Evolutionary conservation across 2,329 filamentous ascomycete species (phyloP).

Genomic region (Aspergillus fijiensis): DNA sequence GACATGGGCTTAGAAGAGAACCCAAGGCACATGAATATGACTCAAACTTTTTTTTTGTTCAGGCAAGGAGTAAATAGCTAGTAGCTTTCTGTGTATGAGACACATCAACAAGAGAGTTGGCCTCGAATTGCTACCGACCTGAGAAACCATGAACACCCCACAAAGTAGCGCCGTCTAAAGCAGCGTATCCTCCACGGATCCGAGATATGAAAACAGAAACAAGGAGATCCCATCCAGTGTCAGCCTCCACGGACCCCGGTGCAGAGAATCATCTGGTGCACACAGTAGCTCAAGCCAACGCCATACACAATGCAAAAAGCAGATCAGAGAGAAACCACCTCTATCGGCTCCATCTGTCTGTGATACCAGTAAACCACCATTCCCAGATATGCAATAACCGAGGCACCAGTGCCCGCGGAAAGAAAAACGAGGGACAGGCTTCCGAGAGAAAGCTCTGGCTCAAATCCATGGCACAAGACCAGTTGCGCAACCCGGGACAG

Average conservation of each 20-base stretch:
- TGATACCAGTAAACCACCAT: constrained; percentile 21
- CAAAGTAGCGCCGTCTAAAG: constrained; percentile 36
- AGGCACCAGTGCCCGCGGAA: constrained; percentile 26
- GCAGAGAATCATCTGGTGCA: constrained; percentile 34
- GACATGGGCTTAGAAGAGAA: not conserved
- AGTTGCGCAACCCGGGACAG: constrained; percentile 8
- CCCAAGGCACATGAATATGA: constrained; percentile 8
- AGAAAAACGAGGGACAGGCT: constrained; percentile 9
- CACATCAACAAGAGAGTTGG: constrained; percentile 23
- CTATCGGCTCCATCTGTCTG: constrained; percentile 27
- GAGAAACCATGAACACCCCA: constrained; percentile 28
- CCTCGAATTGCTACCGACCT: constrained; percentile 24
- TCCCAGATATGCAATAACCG: constrained; percentile 19
- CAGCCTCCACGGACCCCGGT: constrained; percentile 34
- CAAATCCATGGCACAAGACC: not conserved
- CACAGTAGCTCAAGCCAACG: constrained; percentile 42
- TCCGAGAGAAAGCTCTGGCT: constrained; percentile 3
- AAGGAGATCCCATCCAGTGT: constrained; percentile 27
- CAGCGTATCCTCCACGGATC: constrained; percentile 38
- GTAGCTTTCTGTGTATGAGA: constrained; percentile 34
- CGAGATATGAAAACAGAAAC: constrained; percentile 33
- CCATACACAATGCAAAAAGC: constrained; percentile 44
- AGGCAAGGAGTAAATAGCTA: constrained; percentile 14
- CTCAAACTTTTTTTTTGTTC: constrained; percentile 22
- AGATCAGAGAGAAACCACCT: constrained; percentile 25